Evolutionary conservation across 805 yeast genomes (phyloP).

Genomic region (Clavispora fructus): DNA sequence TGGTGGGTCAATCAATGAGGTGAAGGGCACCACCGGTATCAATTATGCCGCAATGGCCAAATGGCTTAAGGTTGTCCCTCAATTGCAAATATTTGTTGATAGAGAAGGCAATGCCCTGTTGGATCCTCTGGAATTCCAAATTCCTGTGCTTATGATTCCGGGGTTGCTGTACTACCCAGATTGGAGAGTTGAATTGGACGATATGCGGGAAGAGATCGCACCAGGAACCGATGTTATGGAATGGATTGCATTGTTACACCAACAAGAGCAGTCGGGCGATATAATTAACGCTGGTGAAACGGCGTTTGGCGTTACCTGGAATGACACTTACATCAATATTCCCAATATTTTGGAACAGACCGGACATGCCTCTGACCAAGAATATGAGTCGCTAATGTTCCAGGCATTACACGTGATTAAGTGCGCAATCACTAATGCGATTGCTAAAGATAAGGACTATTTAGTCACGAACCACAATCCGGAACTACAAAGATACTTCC

Average conservation of each 20-base stretch:
- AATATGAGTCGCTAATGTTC: background rate
- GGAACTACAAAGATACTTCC: background rate
- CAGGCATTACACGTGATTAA: background rate
- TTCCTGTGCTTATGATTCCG: slow-evolving; percentile 12
- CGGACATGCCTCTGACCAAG: background rate
- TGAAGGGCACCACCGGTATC: background rate
- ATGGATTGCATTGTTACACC: slow-evolving; percentile 1
- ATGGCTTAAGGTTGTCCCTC: slow-evolving; percentile 13
- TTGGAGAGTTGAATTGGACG: slow-evolving; percentile 4
- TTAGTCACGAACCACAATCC: background rate
- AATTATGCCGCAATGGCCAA: slow-evolving; percentile 9
- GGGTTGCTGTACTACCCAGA: slow-evolving; percentile 9
- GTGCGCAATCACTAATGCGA: background rate
- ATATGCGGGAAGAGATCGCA: background rate
- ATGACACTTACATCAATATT: slow-evolving; percentile 9
- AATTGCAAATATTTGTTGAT: slow-evolving; percentile 1
- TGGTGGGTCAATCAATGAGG: background rate
- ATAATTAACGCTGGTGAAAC: slow-evolving; percentile 6
- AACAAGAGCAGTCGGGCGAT: slow-evolving; percentile 5
- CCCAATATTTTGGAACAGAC: slow-evolving; percentile 10
- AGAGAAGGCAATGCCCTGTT: slow-evolving; percentile 1
- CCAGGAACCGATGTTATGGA: background rate
- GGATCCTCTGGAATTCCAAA: slow-evolving; percentile 3
- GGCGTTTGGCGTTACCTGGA: slow-evolving; percentile 12
- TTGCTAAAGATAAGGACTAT: background rate